A percentile compares a stretch with the other conserved stretches of the same genome.
Evolutionary conservation across 768 basidiomycete genomes (phyloP).

Genomic region (Fibroporia radiculosa): DNA sequence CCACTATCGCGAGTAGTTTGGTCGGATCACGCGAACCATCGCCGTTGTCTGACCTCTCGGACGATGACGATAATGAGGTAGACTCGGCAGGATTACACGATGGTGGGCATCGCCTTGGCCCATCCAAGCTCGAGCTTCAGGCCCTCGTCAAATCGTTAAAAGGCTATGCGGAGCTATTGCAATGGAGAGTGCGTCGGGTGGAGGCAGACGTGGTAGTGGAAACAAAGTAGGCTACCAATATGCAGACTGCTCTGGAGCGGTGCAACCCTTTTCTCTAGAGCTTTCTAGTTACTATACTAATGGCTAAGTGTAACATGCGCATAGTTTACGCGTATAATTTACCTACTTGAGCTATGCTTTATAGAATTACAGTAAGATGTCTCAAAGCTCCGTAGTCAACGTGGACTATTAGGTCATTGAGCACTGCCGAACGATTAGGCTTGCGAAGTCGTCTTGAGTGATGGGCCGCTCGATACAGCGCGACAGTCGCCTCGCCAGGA

Average conservation of each 20-base stretch:
- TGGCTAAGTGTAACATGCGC: too few relatives aligned
- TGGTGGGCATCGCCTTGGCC: conserved; percentile 9
- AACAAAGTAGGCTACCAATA: conserved; percentile 5
- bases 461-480: conserved; percentile 43
- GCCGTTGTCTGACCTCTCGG: conserved; percentile 13
- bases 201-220: conserved; percentile 16
- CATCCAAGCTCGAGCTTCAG: conserved; percentile 29
- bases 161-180: conserved; percentile 53
- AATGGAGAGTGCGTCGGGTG: conserved; percentile 42
- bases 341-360: too few relatives aligned
- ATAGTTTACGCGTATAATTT: too few relatives aligned
- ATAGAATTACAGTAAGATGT: too few relatives aligned
- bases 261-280: too few relatives aligned
- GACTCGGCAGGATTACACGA: conserved; percentile 15
- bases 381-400: conserved; percentile 5
- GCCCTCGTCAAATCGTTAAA: conserved; percentile 45
- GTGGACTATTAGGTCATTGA: too few relatives aligned
- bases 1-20: conserved; percentile 4
- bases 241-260: too few relatives aligned
- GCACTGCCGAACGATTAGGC: conserved; percentile 26
- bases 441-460: conserved; percentile 39
- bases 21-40: conserved; percentile 10
- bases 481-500: conserved; percentile 47
- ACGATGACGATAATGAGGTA: conserved; percentile 8
- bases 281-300: too few relatives aligned